Evolutionary conservation across 805 yeast genomes (phyloP).

Genomic region (Candida pseudoglaebosa): DNA sequence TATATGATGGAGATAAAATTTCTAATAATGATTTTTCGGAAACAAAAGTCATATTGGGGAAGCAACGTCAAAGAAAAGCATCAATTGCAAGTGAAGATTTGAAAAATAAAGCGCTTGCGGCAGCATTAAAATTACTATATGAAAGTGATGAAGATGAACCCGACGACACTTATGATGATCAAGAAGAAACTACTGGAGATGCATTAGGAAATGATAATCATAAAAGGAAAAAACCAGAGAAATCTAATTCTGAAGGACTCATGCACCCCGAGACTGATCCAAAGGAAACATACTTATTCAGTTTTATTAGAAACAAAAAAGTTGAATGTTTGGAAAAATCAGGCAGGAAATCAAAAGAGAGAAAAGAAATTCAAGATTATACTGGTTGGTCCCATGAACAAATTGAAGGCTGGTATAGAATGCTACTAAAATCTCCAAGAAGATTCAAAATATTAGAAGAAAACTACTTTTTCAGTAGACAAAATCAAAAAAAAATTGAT

Average conservation of each 20-base stretch:
- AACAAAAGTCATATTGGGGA: slow-evolving; percentile 29
- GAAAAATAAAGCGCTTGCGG: slow-evolving; percentile 53
- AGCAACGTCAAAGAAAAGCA: slow-evolving; percentile 13
- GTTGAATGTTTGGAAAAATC: slow-evolving; percentile 1
- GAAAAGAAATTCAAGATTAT: slow-evolving; percentile 49
- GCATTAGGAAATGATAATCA: slow-evolving; percentile 13
- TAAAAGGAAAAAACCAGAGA: slow-evolving; percentile 4
- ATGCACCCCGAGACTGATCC: slow-evolving; percentile 14
- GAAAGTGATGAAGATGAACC: slow-evolving; percentile 82
- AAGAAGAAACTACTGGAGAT: slow-evolving; percentile 37
- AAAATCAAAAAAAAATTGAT: slow-evolving; percentile 11
- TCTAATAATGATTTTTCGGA: slow-evolving; percentile 23
- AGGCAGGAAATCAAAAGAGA: slow-evolving; percentile 46
- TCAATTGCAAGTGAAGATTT: slow-evolving; percentile 31
- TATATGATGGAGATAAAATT: slow-evolving; percentile 27
- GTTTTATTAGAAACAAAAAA: background rate
- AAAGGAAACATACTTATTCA: background rate
- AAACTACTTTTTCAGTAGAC: slow-evolving; percentile 41
- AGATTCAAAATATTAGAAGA: slow-evolving; percentile 62
- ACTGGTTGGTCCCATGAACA: slow-evolving; percentile 84
- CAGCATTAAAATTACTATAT: slow-evolving; percentile 61
- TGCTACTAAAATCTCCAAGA: slow-evolving; percentile 63
- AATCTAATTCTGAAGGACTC: slow-evolving; percentile 5
- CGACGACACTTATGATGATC: slow-evolving; percentile 68
- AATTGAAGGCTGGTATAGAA: slow-evolving; percentile 88